Evolutionary conservation across 805 yeast genomes (phyloP), one percentile per base, ranked within the genome.

Genomic region (Henningerozyma blattae): DNA sequence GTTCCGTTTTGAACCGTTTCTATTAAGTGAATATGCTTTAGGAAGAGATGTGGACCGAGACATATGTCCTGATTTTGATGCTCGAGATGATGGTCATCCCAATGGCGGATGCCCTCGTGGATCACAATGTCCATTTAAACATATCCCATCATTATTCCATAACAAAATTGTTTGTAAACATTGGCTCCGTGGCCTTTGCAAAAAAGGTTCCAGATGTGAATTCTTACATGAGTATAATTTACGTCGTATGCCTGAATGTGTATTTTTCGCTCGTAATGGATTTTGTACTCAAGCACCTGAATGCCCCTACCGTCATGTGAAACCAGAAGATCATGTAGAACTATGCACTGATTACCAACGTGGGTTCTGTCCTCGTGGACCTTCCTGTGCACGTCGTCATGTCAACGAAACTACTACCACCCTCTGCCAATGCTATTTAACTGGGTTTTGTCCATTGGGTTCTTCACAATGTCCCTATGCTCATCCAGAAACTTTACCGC

Each of bases 101-200:
- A 9, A 12, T 5, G 12, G 12, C 12, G 67, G 75, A 13, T 89
- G 97, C 58, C 95, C 96, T 3, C 66, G 77, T 38, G 95, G 96
- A 6, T 64, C 68, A n/a, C 68, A 68, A 32, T 89, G 97, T 53
- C 87, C 87, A 15, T 77, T 83, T 59, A 82, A 86, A 50, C 97
- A 89, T 59, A 78, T 78, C 22, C 70, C 74, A 33, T 75, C 72
- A 34, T 69, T 68, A 31, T 75, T 72, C 49, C 65, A 69, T 34
- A 78, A 78, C 54, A 78, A 80, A 54, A 84, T 91, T 34, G 98
- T 91, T 4, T 91, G 98, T 56, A 89, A 91, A 66, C 96, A 91
- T 64, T 91, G 98, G 99, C 71, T 91, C 24, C 72, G 96, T 44
- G 99, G 99, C 0, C 69, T 91, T 24, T 91, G 99, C 60, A 91